Conservation (phyloP, 305 asterid genomes). For the Euphrasia arctica region DNA sequence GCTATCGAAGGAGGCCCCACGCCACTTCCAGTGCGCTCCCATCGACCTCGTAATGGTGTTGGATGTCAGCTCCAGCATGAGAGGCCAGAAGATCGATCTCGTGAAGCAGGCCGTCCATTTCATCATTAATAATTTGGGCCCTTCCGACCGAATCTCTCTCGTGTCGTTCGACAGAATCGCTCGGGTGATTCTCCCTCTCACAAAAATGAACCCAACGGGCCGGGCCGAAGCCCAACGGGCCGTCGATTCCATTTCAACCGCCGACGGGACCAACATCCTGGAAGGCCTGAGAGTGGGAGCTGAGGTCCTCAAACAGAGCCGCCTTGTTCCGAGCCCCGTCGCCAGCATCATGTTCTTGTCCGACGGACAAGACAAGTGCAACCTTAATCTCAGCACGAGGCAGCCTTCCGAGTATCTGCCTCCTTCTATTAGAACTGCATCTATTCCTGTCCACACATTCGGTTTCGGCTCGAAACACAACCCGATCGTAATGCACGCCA, state of each 20-base stretch:
- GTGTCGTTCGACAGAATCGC: not conserved
- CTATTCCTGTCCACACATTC: not conserved
- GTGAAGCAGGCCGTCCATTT: not conserved
- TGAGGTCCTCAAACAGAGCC: not conserved
- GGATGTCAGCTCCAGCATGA: not conserved
- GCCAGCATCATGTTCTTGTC: not conserved
- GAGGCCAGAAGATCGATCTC: not conserved
- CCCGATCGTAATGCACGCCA: slow-evolving; percentile 7
- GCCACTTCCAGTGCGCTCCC: not conserved
- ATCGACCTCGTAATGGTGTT: not conserved
- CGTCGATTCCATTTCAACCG: not conserved
- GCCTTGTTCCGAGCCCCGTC: not conserved
- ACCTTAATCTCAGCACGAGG: not conserved
- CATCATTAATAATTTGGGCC: not conserved
- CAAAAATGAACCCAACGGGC: slow-evolving; percentile 11
- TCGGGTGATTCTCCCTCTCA: not conserved
- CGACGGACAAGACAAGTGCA: not conserved
- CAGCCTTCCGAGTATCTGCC: not conserved
- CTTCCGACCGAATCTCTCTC: not conserved
- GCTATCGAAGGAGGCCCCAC: not conserved
- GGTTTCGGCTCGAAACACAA: not conserved
- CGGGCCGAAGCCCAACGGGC: not conserved
- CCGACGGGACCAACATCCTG: not conserved
- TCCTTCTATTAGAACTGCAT: not conserved
- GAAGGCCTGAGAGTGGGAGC: not conserved